Evolutionary conservation across 306 rosid species (phyloP).

Genomic region (peach (Prunus persica)): DNA sequence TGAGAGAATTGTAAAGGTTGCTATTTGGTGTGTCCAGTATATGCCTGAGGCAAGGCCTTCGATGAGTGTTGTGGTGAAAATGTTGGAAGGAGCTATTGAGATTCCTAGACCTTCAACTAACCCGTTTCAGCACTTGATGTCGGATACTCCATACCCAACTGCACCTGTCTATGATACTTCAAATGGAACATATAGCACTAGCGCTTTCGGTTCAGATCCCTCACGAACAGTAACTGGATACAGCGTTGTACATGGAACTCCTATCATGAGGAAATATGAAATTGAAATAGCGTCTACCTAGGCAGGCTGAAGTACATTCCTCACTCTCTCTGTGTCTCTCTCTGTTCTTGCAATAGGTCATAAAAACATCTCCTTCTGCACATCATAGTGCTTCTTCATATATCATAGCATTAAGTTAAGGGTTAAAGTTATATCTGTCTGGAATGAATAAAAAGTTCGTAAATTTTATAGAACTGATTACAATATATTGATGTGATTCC

Average conservation of each 20-base stretch:
- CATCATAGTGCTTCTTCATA: too few relatives aligned
- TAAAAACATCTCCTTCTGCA: too few relatives aligned
- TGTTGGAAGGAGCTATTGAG: slow-evolving; percentile 51
- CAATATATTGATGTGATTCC: too few relatives aligned
- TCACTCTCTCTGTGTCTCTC: too few relatives aligned
- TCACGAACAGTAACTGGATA: neutral
- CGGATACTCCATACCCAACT: neutral
- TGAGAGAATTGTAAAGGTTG: slow-evolving; percentile 37
- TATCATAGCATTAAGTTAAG: too few relatives aligned
- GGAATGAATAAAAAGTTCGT: too few relatives aligned
- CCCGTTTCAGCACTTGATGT: slow-evolving; percentile 39
- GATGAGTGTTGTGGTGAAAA: slow-evolving; percentile 48
- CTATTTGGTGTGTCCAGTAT: slow-evolving; percentile 45
- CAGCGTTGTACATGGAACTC: neutral
- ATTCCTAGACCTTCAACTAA: slow-evolving; percentile 28
- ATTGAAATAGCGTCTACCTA: slow-evolving; percentile 23
- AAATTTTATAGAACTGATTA: too few relatives aligned
- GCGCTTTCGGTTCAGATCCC: neutral
- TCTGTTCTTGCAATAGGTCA: neutral
- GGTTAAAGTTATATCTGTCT: too few relatives aligned
- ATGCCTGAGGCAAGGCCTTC: slow-evolving; percentile 36
- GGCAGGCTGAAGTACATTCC: neutral
- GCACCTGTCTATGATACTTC: neutral
- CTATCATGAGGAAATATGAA: slow-evolving; percentile 25
- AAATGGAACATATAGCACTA: neutral